These are phyloP conservation scores for Fusarium temperatum DNA, from an alignment of 2,329 filamentous ascomycete species.

Conservation along the genomic window DNA sequence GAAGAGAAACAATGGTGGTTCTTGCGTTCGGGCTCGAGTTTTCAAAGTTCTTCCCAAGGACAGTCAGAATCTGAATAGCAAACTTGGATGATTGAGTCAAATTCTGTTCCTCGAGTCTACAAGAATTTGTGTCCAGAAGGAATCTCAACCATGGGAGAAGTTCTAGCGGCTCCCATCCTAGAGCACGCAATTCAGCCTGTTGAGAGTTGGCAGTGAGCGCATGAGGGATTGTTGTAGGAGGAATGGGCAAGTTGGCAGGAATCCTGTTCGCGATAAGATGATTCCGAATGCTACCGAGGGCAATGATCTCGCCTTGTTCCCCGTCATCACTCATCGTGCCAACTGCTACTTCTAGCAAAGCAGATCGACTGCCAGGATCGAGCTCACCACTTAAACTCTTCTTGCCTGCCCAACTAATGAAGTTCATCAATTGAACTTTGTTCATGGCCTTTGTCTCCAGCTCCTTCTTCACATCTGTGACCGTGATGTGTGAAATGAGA, in stretches of 20 bases:
- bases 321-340: conserved; percentile 71
- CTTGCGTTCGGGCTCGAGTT: conserved; percentile 74
- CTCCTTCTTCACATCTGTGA: conserved; percentile 85
- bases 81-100: conserved; percentile 78
- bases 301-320: conserved; percentile 75
- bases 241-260: conserved; percentile 81
- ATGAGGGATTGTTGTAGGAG: conserved; percentile 83
- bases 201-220: conserved; percentile 79
- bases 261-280: conserved; percentile 83
- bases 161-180: conserved; percentile 88
- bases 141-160: conserved; percentile 87
- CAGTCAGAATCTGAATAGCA: conserved; percentile 77
- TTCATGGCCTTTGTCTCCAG: conserved; percentile 83
- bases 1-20: conserved; percentile 68
- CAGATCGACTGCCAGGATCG: conserved; percentile 71
- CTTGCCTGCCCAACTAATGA: conserved; percentile 83
- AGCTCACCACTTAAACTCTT: conserved; percentile 78
- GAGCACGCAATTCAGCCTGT: conserved; percentile 74
- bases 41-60: conserved; percentile 93
- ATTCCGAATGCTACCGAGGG: conserved; percentile 77
- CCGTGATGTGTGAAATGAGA: conserved; percentile 86
- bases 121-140: conserved; percentile 73
- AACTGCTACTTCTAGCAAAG: conserved; percentile 82
- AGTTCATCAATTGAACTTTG: conserved; percentile 80
- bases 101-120: conserved; percentile 69